Conservation (phyloP, 306 rosid genomes). For the Herpetospermum pedunculosum region DNA sequence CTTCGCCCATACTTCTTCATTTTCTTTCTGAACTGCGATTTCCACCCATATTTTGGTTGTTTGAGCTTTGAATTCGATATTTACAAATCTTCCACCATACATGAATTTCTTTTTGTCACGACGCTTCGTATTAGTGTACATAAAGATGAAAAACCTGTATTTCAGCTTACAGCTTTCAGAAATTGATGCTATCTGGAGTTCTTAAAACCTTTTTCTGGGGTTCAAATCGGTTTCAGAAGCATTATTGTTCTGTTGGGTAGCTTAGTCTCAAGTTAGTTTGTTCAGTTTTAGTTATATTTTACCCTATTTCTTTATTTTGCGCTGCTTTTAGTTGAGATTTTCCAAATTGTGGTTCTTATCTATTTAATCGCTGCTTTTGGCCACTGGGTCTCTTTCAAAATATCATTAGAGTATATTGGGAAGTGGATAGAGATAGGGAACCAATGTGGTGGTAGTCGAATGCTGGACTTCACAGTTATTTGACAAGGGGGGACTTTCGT, state of each 20-base stretch:
- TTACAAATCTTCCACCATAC: neutral
- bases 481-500: neutral
- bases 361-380: neutral
- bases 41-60: neutral
- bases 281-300: neutral
- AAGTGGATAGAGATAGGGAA: neutral
- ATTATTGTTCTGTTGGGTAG: neutral
- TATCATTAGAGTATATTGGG: neutral
- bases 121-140: neutral
- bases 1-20: neutral
- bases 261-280: neutral
- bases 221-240: neutral
- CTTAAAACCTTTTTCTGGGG: neutral
- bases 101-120: neutral
- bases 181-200: neutral
- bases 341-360: neutral
- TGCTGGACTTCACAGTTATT: neutral
- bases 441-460: too few relatives aligned
- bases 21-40: neutral
- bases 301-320: neutral
- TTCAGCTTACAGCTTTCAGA: neutral
- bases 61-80: neutral
- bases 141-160: neutral
- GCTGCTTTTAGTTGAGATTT: neutral
- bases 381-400: neutral